These are phyloP conservation scores for Leccinum aurantiacum DNA, from an alignment of 768 basidiomycete genomes.

Conservation along the genomic window DNA sequence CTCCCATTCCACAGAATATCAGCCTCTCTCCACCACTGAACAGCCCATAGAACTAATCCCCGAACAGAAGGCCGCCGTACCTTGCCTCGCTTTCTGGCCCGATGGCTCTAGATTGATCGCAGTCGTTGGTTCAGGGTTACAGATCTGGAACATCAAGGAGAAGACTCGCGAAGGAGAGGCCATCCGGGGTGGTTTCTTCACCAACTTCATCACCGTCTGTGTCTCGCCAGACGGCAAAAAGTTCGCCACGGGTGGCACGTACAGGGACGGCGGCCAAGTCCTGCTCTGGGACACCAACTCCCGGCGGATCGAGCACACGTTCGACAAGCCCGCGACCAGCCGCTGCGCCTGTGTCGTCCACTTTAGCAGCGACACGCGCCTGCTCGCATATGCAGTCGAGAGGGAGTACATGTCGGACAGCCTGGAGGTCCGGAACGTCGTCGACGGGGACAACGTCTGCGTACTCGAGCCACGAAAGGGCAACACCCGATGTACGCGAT, in stretches of 20 bases:
- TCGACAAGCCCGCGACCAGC: constrained; percentile 23
- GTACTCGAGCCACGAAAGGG: constrained; percentile 26
- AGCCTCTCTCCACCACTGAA: not conserved
- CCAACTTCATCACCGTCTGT: constrained; percentile 26
- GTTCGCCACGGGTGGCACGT: constrained; percentile 26
- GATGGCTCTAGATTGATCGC: constrained; percentile 27
- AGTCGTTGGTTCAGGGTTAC: constrained; percentile 26
- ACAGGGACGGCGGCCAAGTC: constrained; percentile 26
- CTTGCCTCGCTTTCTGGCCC: constrained; percentile 27
- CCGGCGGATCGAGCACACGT: constrained; percentile 25
- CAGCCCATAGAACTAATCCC: constrained; percentile 19
- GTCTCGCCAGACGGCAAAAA: constrained; percentile 26
- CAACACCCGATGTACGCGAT: constrained; percentile 26
- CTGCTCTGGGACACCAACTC: constrained; percentile 23
- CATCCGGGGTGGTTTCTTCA: constrained; percentile 27
- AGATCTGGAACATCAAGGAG: constrained; percentile 27
- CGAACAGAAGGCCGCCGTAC: constrained; percentile 17
- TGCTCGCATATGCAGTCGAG: constrained; percentile 22
- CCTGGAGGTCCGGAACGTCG: constrained; percentile 16
- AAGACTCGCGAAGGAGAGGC: constrained; percentile 21
- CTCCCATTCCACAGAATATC: constrained; percentile 2
- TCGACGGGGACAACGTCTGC: constrained; percentile 13
- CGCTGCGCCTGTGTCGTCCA: constrained; percentile 26
- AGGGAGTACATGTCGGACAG: constrained; percentile 28
- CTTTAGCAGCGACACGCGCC: constrained; percentile 22